These are phyloP conservation scores for Globisporangium radiosum DNA, from an alignment of 352 stramenopile species.

Conservation along the genomic window DNA sequence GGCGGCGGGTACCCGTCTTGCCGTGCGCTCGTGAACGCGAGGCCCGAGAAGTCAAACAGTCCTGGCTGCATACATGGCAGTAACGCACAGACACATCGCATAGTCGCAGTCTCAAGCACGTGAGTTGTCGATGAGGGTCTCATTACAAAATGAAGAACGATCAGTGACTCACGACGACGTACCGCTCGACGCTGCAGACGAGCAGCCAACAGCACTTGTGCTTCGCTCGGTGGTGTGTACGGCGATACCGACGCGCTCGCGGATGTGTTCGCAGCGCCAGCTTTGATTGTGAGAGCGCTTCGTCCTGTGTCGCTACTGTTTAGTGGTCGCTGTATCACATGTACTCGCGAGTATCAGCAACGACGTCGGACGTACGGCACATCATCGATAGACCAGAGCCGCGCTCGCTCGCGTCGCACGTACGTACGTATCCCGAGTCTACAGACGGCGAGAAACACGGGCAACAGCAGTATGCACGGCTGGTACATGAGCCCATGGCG, in stretches of 20 bases:
- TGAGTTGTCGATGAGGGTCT: too few relatives aligned
- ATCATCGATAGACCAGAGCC: neutral
- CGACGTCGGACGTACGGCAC: neutral
- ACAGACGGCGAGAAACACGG: neutral
- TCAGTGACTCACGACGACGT: neutral
- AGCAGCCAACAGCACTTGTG: conserved; percentile 7
- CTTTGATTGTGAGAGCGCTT: neutral
- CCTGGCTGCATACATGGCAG: conserved; percentile 9
- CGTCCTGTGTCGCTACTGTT: neutral
- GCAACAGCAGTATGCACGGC: conserved; percentile 3
- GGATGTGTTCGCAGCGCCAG: neutral
- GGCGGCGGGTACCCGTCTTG: conserved; percentile 38
- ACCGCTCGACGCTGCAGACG: conserved; percentile 10
- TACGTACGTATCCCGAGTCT: conserved; percentile 6
- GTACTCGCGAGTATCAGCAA: neutral
- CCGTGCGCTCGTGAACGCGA: conserved; percentile 5
- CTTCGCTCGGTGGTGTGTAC: conserved; percentile 15
- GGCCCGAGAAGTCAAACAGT: conserved; percentile 4
- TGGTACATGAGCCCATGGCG: conserved; percentile 3
- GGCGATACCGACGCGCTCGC: neutral
- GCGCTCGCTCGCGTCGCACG: neutral
- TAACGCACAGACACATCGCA: too few relatives aligned
- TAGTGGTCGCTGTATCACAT: neutral
- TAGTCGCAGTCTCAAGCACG: too few relatives aligned
- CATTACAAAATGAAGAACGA: too few relatives aligned